Evolutionary conservation across 2,329 filamentous ascomycete genomes (phyloP).

Genomic region (Botrytis medusae): DNA sequence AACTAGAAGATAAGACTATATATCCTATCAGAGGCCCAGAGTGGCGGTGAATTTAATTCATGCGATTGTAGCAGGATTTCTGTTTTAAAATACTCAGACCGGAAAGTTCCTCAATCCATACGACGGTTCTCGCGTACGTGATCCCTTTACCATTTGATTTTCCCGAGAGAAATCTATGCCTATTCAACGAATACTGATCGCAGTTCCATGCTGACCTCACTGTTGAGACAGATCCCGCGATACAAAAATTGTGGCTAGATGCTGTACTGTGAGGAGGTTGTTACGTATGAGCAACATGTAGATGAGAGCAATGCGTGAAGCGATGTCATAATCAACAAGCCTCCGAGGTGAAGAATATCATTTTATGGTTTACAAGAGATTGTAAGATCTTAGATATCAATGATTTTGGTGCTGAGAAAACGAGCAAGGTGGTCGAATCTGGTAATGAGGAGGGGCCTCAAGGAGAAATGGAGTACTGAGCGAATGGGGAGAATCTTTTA

Average conservation of each 20-base stretch:
- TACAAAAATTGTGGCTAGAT: not conserved
- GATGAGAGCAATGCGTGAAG: not conserved
- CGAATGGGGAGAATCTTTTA: not conserved
- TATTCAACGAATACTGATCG: not conserved
- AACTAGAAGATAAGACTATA: not conserved
- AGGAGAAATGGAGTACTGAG: not conserved
- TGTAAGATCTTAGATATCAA: not conserved
- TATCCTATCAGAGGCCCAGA: not conserved
- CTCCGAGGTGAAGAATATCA: not conserved
- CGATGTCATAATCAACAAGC: not conserved
- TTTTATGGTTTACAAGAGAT: not conserved
- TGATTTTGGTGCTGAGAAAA: not conserved
- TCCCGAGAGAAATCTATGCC: no score
- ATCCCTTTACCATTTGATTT: not conserved
- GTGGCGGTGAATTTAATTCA: not conserved
- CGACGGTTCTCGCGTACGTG: not conserved
- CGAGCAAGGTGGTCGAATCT: not conserved
- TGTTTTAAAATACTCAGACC: not conserved
- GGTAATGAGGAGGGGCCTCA: rapidly evolving
- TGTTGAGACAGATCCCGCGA: not conserved
- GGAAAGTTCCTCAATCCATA: not conserved
- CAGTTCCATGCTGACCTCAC: not conserved
- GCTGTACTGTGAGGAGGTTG: not conserved
- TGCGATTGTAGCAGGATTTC: not conserved
- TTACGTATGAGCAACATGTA: not conserved